A percentile compares a stretch with the other conserved stretches of the same genome.
These are phyloP conservation scores for Lipomyces mesembrius DNA, from an alignment of 805 yeast genomes.

Conservation along the genomic window DNA sequence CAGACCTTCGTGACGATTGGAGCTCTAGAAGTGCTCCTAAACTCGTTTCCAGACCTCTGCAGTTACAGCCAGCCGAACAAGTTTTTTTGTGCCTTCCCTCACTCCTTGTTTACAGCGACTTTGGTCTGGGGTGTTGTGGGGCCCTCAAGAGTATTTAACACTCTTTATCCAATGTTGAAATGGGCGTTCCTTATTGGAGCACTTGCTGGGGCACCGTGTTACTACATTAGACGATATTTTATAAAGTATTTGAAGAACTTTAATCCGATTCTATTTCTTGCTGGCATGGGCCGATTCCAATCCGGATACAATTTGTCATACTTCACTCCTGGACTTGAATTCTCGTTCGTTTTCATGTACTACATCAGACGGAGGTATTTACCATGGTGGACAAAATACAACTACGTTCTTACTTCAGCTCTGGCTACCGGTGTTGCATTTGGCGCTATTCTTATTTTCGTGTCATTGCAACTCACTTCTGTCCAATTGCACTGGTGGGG, in stretches of 20 bases:
- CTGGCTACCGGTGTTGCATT: conserved; percentile 66
- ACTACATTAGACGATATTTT: conserved; percentile 11
- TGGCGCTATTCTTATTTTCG: conserved; percentile 61
- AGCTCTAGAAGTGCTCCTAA: conserved; percentile 54
- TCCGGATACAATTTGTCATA: conserved; percentile 30
- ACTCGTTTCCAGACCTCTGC: conserved; percentile 45
- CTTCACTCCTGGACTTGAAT: conserved; percentile 32
- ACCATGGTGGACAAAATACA: conserved; percentile 61
- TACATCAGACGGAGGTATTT: conserved; percentile 54
- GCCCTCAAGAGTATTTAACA: conserved; percentile 54
- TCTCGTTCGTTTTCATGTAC: conserved; percentile 48
- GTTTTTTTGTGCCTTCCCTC: conserved; percentile 51
- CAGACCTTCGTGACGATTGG: conserved; percentile 52
- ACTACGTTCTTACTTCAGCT: conserved; percentile 59
- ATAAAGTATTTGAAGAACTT: conserved; percentile 18
- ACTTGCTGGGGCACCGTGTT: conserved; percentile 26
- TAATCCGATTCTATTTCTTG: conserved; percentile 24
- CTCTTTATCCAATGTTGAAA: conserved; percentile 36
- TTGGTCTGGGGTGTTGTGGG: conserved; percentile 65
- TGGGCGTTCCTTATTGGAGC: conserved; percentile 37
- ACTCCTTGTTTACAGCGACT: conserved; percentile 55
- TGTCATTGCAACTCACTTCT: conserved; percentile 55
- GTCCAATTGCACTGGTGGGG: conserved; percentile 73
- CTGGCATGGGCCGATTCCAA: conserved; percentile 28
- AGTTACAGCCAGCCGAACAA: conserved; percentile 46